phyloP scores from a whole-genome alignment of 768 basidiomycete species.

The Mycena crocata region DNA sequence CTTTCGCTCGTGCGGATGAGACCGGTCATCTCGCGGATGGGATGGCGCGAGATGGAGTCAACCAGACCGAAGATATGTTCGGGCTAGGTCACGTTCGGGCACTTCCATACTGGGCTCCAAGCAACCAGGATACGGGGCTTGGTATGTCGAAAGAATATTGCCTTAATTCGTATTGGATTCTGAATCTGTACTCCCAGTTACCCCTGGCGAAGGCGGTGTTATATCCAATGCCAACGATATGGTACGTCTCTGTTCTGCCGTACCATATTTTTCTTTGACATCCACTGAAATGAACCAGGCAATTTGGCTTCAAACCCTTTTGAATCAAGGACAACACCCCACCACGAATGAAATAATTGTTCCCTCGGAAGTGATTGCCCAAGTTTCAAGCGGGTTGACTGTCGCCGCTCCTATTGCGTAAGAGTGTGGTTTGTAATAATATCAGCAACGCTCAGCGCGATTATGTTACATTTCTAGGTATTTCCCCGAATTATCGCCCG shows the following conservation, averaged over 20 bases:
- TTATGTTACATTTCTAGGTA: neutral
- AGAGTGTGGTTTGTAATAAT: neutral
- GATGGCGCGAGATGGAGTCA: slow-evolving; percentile 18
- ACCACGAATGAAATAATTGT: slow-evolving; percentile 28
- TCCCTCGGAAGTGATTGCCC: slow-evolving; percentile 30
- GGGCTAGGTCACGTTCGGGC: slow-evolving; percentile 11
- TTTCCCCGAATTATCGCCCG: slow-evolving; percentile 36
- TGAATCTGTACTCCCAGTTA: neutral
- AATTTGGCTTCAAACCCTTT: slow-evolving; percentile 38
- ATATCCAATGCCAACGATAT: slow-evolving; percentile 39
- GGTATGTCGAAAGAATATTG: too few species aligned
- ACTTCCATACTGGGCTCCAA: slow-evolving; percentile 22
- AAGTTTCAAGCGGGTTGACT: slow-evolving; percentile 33
- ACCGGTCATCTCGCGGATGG: slow-evolving; percentile 28
- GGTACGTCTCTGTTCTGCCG: slow-evolving; percentile 24
- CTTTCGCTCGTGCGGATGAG: slow-evolving; percentile 3
- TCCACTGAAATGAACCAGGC: neutral
- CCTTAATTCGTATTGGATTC: neutral
- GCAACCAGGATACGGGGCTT: neutral
- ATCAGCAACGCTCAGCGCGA: neutral
- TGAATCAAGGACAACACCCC: slow-evolving; percentile 32
- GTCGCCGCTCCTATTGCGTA: slow-evolving; percentile 31
- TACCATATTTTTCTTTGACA: neutral
- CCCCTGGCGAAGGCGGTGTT: slow-evolving; percentile 39
- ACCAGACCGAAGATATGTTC: slow-evolving; percentile 22